Conservation (phyloP, 2,329 filamentous ascomycete genomes). For the Bretziella fagacearum region DNA sequence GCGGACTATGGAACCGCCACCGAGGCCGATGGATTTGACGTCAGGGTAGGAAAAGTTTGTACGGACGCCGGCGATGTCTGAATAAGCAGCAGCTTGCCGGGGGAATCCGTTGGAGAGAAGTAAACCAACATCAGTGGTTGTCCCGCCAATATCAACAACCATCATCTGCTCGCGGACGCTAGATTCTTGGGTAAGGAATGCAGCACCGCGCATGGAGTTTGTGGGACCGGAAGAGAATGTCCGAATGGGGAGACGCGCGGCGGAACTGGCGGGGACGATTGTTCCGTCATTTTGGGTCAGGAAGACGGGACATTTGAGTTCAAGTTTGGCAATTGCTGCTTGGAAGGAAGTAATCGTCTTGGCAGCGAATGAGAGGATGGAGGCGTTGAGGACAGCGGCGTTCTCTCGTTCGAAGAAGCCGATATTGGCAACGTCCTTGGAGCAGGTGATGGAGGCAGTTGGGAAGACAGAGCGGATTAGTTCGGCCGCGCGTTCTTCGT, state of each 20-base stretch:
- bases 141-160: conserved; percentile 51
- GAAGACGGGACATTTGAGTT: conserved; percentile 37
- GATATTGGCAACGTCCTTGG: conserved; percentile 34
- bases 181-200: conserved; percentile 33
- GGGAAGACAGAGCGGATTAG: conserved; percentile 23
- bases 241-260: conserved; percentile 38
- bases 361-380: conserved; percentile 40
- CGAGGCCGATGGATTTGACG: conserved; percentile 42
- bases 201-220: conserved; percentile 46
- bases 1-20: conserved; percentile 39
- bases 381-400: conserved; percentile 46
- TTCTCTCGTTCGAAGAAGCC: conserved; percentile 47
- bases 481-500: conserved; percentile 31
- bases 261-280: conserved; percentile 35
- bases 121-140: conserved; percentile 46
- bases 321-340: conserved; percentile 31
- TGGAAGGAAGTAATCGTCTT: conserved; percentile 40
- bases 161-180: conserved; percentile 27
- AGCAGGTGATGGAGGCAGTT: conserved; percentile 30
- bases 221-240: conserved; percentile 48
- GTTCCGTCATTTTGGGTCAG: conserved; percentile 50
- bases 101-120: conserved; percentile 46
- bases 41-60: conserved; percentile 44
- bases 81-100: conserved; percentile 44
- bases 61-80: conserved; percentile 42